Evolutionary conservation across 768 basidiomycete genomes (phyloP), one percentile per base, ranked within the genome.

Genomic region (Porphyrellus cyaneotinctus): DNA sequence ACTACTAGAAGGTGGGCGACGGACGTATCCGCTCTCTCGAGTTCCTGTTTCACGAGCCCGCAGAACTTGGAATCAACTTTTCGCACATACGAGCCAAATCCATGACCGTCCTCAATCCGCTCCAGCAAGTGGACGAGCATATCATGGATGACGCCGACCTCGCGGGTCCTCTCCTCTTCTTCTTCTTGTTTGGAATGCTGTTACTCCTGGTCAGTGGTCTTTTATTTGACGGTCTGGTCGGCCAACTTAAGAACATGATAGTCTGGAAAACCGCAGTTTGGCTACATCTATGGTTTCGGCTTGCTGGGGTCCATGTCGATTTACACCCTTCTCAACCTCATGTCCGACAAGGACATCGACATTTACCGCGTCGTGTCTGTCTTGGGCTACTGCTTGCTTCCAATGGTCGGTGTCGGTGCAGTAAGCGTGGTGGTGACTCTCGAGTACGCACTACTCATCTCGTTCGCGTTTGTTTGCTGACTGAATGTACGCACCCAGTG

Each of bases 91-190:
- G 88, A 32, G 85, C 82, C 51, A 99, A 98, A 75, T 91, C 94
- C 22, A 72, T 95, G 71, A 94, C 97, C 0, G 97, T 98, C 9
- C 82, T 99, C 46, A 98, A 99, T 64, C 97, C 97, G 4, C 74
- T 98, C 20, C 79, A 82, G 52, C 77, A 76, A 45, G 82, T 95
- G 30, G 87, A 97, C 56, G 90, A 88, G 57, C 87, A 81, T 52
- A 98, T 99, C 54, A 99, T 99, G 97, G 97, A 99, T 70, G 97
- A 99, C 62, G 95, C 95, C 20, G 97, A 99, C 72, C 79, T 99
- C 28, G 94, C 95, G 10, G 97, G 97, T 0, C 97, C 97, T 10
- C 81, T 97, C 42, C 82, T 97, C 6, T 97, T 97, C 74, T 87
- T 87, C 66, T 91, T 98, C 68, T 91, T 91, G 62, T 98, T 98